Conservation (phyloP, 306 rosid genomes). For the Cicer bijugum region DNA sequence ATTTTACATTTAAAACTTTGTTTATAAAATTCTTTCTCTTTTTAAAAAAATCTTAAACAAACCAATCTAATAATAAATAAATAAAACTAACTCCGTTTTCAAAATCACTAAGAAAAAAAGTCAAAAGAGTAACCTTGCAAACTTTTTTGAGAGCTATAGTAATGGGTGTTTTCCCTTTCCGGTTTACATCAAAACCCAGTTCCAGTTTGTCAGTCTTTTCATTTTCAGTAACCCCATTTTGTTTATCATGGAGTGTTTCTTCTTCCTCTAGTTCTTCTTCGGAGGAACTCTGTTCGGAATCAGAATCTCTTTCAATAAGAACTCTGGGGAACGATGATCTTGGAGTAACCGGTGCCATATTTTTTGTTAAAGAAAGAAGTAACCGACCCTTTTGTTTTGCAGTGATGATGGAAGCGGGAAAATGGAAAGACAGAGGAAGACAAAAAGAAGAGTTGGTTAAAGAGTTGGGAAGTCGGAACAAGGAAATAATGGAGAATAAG, state of each 20-base stretch:
- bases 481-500: background rate
- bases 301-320: slow-evolving; percentile 67
- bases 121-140: slow-evolving; percentile 62
- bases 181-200: slow-evolving; percentile 48
- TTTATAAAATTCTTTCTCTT: no score
- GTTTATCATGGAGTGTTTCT: slow-evolving; percentile 41
- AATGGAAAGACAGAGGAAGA: slow-evolving; percentile 4
- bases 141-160: slow-evolving; percentile 75
- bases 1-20: no score
- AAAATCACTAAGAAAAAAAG: background rate
- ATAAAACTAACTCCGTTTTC: background rate
- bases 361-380: background rate
- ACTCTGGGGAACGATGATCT: slow-evolving; percentile 69
- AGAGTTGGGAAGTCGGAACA: background rate
- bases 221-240: slow-evolving; percentile 37
- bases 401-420: slow-evolving; percentile 37
- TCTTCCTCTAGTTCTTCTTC: slow-evolving; percentile 58
- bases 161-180: slow-evolving; percentile 68
- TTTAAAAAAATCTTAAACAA: no score
- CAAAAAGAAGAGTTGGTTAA: background rate
- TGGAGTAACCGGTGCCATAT: slow-evolving; percentile 75
- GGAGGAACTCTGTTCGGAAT: slow-evolving; percentile 78
- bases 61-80: background rate
- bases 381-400: background rate
- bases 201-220: slow-evolving; percentile 48